Base-by-base conservation (phyloP, 2,329 filamentous ascomycete genomes). In the Aspergillus sp. region DNA sequence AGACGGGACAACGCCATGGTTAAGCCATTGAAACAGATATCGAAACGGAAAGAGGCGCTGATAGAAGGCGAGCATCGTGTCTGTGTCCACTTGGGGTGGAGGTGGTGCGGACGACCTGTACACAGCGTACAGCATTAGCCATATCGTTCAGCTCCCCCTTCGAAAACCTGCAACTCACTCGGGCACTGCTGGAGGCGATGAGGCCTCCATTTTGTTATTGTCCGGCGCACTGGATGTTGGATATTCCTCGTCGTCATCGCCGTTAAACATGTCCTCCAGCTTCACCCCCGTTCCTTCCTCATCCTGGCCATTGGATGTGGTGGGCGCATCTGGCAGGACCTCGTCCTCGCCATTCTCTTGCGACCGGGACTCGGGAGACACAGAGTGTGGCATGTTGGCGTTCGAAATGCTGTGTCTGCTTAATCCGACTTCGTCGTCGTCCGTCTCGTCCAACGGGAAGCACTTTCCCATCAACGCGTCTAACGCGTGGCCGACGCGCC, bases 1-100 rank as follows among this genome's bases (percentile, higher is more conserved):
- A 4, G 85, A 85, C 0, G 93, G 90, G 5, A 82, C 82, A 5
- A 88, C 85, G 45, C 87, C 88, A 69, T 97, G 93, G 64, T 97
- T 98, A 42, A 98, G 80, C 93, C 93, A 98, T 67, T 96, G 90
- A 70, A 96, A 98, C 19, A 97, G 81, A 51, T 88, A 85, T 49
- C 90, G 82, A 76, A 94, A 98, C 4, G 93, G 93, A 59, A 97
- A 97, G 34, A 98, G 76, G 42, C 93, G 87, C 63, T 94, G 87
- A 66, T 98, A 98, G 72, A 96, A 98, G 53, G 85, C 87, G 58
- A 86, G 82, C 82, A 97, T 89, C 7, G 94, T 79, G 61, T 90
- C 87, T 1, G 87, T 82, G 56, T 95, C 88, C 35, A 82, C 86
- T 58, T 68, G 67, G 5, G 70, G 65, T 29, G 66, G 61, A 12